phyloP scores from a whole-genome alignment of 2,329 filamentous ascomycete species.

The Biscogniauxia mediterranea region DNA sequence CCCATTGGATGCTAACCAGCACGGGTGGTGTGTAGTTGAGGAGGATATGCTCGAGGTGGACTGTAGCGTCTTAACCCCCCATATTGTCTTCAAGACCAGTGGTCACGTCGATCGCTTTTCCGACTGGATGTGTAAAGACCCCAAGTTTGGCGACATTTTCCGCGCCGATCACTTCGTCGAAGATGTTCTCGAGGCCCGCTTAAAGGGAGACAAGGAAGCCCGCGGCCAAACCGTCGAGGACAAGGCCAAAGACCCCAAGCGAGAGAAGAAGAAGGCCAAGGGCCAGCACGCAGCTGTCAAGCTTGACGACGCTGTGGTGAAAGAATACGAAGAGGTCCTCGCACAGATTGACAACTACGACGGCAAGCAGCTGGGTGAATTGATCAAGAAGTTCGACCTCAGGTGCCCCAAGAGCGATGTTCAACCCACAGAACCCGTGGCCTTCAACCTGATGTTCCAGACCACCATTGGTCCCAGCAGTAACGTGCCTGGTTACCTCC shows the following conservation, averaged over 20 bases:
- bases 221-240: constrained; percentile 78
- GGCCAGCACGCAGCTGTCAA: constrained; percentile 76
- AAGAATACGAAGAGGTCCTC: constrained; percentile 88
- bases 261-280: constrained; percentile 86
- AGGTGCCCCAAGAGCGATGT: constrained; percentile 80
- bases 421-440: constrained; percentile 74
- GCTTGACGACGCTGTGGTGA: constrained; percentile 79
- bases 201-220: constrained; percentile 91
- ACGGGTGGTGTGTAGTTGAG: constrained; percentile 47
- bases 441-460: constrained; percentile 99
- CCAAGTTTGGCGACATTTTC: constrained; percentile 95
- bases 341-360: constrained; percentile 95
- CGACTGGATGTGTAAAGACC: constrained; percentile 99
- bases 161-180: constrained; percentile 96
- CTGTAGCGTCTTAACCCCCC: constrained; percentile 89
- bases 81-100: constrained; percentile 90
- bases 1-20: constrained; percentile 64
- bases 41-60: constrained; percentile 96
- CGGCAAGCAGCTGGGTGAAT: constrained; percentile 77
- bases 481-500: constrained; percentile 79
- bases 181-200: constrained; percentile 80
- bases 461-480: constrained; percentile 91
- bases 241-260: constrained; percentile 66
- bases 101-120: constrained; percentile 98
- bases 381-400: constrained; percentile 91